Evolutionary conservation across 2,329 filamentous ascomycete species (phyloP).

Genomic region (Tolypocladium tundrense): DNA sequence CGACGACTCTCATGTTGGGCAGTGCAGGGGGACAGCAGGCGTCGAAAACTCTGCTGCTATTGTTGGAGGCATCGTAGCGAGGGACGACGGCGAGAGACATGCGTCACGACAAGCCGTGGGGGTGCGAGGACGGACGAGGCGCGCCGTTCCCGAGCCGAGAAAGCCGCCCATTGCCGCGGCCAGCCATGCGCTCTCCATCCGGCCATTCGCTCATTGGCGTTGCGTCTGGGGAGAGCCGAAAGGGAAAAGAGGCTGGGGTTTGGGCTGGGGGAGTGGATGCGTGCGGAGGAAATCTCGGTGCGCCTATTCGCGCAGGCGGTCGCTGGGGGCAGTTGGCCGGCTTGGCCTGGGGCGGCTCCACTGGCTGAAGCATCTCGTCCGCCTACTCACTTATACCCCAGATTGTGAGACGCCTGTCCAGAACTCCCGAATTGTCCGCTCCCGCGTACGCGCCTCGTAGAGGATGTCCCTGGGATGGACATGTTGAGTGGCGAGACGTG

Average conservation of each 20-base stretch:
- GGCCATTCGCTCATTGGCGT: background rate
- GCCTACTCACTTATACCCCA: background rate
- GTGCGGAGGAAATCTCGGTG: too few relatives aligned
- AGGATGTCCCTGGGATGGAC: conserved; percentile 14
- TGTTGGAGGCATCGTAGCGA: background rate
- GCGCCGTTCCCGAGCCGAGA: conserved; percentile 6
- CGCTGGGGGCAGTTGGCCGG: background rate
- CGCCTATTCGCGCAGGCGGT: too few relatives aligned
- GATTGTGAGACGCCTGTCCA: conserved; percentile 11
- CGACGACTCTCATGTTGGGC: conserved; percentile 10
- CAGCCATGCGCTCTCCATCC: conserved; percentile 11
- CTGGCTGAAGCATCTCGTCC: background rate
- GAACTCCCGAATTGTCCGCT: conserved; percentile 23
- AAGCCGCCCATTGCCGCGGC: conserved; percentile 26
- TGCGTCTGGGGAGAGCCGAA: background rate
- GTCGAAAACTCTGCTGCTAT: background rate
- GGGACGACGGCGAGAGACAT: background rate
- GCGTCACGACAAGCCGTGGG: conserved; percentile 7
- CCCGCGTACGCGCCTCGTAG: conserved; percentile 31
- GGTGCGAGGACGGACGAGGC: conserved; percentile 9
- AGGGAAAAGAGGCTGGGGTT: background rate
- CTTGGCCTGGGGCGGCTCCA: background rate
- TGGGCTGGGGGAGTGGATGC: background rate
- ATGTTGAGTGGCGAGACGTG: too few relatives aligned
- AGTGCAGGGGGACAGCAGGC: background rate